A percentile compares a stretch with the other conserved stretches of the same genome.
Conservation (phyloP, 2,329 filamentous ascomycete genomes). For the Exophiala xenobiotica region DNA sequence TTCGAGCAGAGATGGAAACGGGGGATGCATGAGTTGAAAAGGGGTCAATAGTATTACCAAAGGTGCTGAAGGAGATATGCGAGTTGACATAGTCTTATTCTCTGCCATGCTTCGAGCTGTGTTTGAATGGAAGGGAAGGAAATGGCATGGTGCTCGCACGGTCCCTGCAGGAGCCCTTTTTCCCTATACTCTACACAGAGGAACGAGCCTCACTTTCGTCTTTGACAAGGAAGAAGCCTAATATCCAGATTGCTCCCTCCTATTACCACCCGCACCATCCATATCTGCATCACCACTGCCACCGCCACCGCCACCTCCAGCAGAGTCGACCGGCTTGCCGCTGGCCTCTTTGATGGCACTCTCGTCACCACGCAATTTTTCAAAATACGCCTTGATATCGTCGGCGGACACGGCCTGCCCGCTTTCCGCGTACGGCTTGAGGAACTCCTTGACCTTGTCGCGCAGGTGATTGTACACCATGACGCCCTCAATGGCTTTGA, state of each 20-base stretch:
- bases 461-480: constrained; percentile 98
- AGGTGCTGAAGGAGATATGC: no score
- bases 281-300: constrained; percentile 1
- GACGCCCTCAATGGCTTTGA: constrained; percentile 89
- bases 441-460: constrained; percentile 91
- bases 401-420: constrained; percentile 86
- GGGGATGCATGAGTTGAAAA: no score
- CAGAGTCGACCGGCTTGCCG: constrained; percentile 29
- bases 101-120: no score
- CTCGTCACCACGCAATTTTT: constrained; percentile 85
- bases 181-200: no score
- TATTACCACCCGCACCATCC: no score
- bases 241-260: constrained; percentile 25
- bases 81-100: no score
- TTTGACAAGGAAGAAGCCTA: not conserved
- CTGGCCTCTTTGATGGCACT: constrained; percentile 66
- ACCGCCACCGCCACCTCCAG: not conserved
- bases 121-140: no score
- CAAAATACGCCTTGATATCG: constrained; percentile 96
- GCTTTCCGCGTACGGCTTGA: constrained; percentile 90
- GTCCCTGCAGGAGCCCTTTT: no score
- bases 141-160: no score
- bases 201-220: not conserved
- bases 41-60: no score
- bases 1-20: no score